Evolutionary conservation across 2,329 filamentous ascomycete species (phyloP).

Genomic region (Elsinoe batatas): DNA sequence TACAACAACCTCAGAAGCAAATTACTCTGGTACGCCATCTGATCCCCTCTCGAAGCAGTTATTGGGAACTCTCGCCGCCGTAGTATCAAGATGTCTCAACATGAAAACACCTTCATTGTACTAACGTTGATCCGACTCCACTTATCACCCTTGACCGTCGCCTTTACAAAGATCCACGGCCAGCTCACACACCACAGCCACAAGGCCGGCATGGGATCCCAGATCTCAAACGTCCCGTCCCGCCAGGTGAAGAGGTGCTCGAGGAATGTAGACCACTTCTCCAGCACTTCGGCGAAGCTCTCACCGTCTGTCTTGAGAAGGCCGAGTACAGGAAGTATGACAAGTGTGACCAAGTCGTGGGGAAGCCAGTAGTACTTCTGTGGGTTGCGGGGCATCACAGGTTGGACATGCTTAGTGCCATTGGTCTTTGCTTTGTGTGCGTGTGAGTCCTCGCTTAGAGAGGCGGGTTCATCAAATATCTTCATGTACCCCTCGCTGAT

Average conservation of each 20-base stretch:
- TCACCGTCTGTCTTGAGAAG: conserved; percentile 25
- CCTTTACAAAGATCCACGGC: conserved; percentile 42
- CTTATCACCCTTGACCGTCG: conserved; percentile 35
- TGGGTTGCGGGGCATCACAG: conserved; percentile 17
- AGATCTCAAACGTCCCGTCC: conserved; percentile 40
- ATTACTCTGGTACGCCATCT: too few relatives aligned
- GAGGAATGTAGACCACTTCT: conserved; percentile 27
- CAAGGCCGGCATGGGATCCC: conserved; percentile 43
- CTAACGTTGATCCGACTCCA: conserved; percentile 62
- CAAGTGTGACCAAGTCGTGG: conserved; percentile 49
- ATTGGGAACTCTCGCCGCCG: too few relatives aligned
- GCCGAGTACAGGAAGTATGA: conserved; percentile 40
- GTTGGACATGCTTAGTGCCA: conserved; percentile 19
- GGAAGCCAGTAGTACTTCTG: conserved; percentile 53
- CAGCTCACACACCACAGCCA: conserved; percentile 46
- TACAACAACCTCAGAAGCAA: too few relatives aligned
- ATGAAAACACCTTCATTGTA: conserved; percentile 50
- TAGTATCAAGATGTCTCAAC: conserved; percentile 5
- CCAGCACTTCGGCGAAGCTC: conserved; percentile 20
- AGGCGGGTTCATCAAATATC: conserved; percentile 28
- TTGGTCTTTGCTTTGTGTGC: conserved; percentile 17
- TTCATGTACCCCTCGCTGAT: conserved; percentile 44
- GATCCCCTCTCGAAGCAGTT: too few relatives aligned
- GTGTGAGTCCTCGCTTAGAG: conserved; percentile 4
- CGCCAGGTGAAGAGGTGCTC: conserved; percentile 38